phyloP scores from a whole-genome alignment of 805 yeast species.

The Candida corydali region DNA sequence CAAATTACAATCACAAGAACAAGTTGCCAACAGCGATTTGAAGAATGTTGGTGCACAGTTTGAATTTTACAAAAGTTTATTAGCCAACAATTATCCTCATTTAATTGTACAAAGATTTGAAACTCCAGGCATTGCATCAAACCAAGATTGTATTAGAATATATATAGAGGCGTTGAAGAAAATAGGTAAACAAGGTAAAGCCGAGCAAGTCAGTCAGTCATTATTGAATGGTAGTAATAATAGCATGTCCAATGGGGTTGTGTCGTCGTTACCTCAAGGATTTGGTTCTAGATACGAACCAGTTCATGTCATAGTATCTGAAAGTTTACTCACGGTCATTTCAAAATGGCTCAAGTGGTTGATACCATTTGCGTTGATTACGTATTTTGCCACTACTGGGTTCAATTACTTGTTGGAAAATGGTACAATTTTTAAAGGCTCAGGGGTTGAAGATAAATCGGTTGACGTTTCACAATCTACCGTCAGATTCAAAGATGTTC shows the following conservation, averaged over 20 bases:
- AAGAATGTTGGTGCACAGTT: slow-evolving; percentile 73
- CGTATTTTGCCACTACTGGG: slow-evolving; percentile 78
- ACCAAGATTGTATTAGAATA: slow-evolving; percentile 71
- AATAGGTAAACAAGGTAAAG: slow-evolving; percentile 74
- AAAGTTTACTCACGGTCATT: slow-evolving; percentile 70
- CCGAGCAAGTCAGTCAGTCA: slow-evolving; percentile 58
- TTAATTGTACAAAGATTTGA: slow-evolving; percentile 93
- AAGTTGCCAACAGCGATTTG: slow-evolving; percentile 76
- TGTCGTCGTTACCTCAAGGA: slow-evolving; percentile 23
- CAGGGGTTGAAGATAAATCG: slow-evolving; percentile 71
- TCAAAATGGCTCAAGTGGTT: slow-evolving; percentile 89
- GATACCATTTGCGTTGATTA: slow-evolving; percentile 71
- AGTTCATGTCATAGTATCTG: slow-evolving; percentile 88
- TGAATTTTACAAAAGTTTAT: slow-evolving; percentile 69
- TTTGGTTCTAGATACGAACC: slow-evolving; percentile 77
- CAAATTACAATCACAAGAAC: slow-evolving; percentile 54
- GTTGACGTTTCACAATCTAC: slow-evolving; percentile 82
- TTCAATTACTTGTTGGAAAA: slow-evolving; percentile 78
- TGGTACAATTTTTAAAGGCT: slow-evolving; percentile 71
- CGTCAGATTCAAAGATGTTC: slow-evolving; percentile 87
- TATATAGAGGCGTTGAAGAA: slow-evolving; percentile 79
- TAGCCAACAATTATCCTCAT: slow-evolving; percentile 88
- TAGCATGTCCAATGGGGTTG: slow-evolving; percentile 1
- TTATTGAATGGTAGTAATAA: slow-evolving; percentile 15
- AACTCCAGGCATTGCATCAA: slow-evolving; percentile 85